Evolutionary conservation across 768 basidiomycete genomes (phyloP).

Genomic region (Lactarius akahatsu): DNA sequence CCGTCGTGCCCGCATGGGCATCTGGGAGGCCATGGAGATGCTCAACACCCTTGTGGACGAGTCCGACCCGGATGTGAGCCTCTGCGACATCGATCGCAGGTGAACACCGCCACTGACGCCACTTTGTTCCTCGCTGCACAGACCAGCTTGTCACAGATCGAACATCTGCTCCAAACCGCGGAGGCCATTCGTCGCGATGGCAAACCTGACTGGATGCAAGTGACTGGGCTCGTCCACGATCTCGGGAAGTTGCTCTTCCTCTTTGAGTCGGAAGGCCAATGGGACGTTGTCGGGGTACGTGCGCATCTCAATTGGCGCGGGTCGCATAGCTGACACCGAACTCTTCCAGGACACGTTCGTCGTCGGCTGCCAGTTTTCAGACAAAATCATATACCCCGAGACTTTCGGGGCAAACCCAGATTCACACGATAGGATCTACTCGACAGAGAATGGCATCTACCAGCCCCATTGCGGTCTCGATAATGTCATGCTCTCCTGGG

Average conservation of each 20-base stretch:
- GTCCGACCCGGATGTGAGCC: constrained; percentile 79
- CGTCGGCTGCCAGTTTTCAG: constrained; percentile 84
- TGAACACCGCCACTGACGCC: constrained; percentile 12
- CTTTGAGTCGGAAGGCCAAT: constrained; percentile 86
- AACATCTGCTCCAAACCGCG: constrained; percentile 89
- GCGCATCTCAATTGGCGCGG: background rate
- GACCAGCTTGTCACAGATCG: constrained; percentile 81
- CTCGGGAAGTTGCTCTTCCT: constrained; percentile 85
- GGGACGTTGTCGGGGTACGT: constrained; percentile 89
- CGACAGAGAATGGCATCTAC: constrained; percentile 73
- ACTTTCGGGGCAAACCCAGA: constrained; percentile 78
- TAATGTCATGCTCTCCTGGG: constrained; percentile 88
- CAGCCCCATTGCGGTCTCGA: constrained; percentile 77
- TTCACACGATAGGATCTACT: constrained; percentile 59
- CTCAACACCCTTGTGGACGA: constrained; percentile 87
- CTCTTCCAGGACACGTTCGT: constrained; percentile 62
- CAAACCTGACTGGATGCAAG: constrained; percentile 92
- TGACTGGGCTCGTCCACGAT: constrained; percentile 84
- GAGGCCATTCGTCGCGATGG: constrained; percentile 84
- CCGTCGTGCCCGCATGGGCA: constrained; percentile 67
- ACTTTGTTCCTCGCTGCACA: constrained; percentile 33
- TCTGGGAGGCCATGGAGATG: constrained; percentile 87
- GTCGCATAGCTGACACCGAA: constrained; percentile 6
- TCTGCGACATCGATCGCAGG: background rate
- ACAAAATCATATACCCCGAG: constrained; percentile 78